phyloP scores from a whole-genome alignment of 2,329 filamentous ascomycete genomes.

The Cladosporium sp. region DNA sequence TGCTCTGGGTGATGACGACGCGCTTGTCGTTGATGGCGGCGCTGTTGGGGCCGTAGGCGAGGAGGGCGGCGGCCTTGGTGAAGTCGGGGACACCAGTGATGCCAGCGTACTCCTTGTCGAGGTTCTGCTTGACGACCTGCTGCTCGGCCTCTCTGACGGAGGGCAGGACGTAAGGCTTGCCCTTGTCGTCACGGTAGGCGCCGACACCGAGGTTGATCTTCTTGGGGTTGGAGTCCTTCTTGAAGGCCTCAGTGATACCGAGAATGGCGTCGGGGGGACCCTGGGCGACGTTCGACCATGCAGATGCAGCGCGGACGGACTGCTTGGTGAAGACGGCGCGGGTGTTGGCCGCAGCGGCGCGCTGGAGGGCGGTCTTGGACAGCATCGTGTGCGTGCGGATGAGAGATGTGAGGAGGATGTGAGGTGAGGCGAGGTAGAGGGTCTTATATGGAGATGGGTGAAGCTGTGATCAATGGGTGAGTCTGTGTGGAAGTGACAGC shows the following conservation, averaged over 20 bases:
- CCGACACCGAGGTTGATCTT: conserved; percentile 99
- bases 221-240: conserved; percentile 69
- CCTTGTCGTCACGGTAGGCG: conserved; percentile 95
- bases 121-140: conserved; percentile 69
- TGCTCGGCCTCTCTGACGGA: conserved; percentile 87
- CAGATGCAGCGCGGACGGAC: conserved; percentile 63
- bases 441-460: conserved; percentile 3
- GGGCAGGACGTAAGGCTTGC: conserved; percentile 95
- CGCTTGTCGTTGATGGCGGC: conserved; percentile 68
- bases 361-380: conserved; percentile 27
- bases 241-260: conserved; percentile 97
- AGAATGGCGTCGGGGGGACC: conserved; percentile 81
- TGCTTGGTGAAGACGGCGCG: conserved; percentile 24
- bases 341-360: conserved; percentile 24
- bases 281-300: conserved; percentile 87
- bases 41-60: conserved; percentile 84
- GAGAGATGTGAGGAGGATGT: background rate
- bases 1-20: conserved; percentile 91
- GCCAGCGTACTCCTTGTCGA: conserved; percentile 97
- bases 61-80: conserved; percentile 82
- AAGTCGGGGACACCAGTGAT: conserved; percentile 96
- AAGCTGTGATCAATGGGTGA: background rate
- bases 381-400: conserved; percentile 22
- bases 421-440: conserved; percentile 4
- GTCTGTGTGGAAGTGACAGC: background rate